A percentile compares a stretch with the other conserved stretches of the same genome.
Conservation (phyloP, 83 land plant species). For the Diphasiastrum complanatum region DNA sequence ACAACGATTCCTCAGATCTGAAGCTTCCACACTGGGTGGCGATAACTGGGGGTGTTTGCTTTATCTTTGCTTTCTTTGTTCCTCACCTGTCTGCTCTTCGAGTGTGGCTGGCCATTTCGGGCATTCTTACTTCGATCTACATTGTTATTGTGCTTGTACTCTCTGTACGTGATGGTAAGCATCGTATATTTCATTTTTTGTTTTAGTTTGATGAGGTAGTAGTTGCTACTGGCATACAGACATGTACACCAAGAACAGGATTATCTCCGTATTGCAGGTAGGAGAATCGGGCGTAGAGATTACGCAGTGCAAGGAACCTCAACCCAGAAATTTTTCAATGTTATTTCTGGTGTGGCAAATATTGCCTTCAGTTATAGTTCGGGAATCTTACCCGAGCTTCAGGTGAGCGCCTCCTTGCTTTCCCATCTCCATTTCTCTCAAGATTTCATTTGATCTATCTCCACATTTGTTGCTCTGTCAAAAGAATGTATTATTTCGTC, state of each 20-base stretch:
- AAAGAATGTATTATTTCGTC: neutral
- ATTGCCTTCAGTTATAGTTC: slow-evolving; percentile 31
- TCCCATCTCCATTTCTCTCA: neutral
- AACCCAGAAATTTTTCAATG: slow-evolving; percentile 30
- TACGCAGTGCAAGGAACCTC: slow-evolving; percentile 25
- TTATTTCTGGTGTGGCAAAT: slow-evolving; percentile 37
- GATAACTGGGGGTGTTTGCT: slow-evolving; percentile 29
- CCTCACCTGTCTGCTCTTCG: slow-evolving; percentile 43
- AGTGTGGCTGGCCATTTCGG: slow-evolving; percentile 32
- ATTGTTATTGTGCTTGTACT: slow-evolving; percentile 20
- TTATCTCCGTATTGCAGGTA: slow-evolving; percentile 17
- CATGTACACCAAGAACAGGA: neutral
- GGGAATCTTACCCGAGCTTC: slow-evolving; percentile 40
- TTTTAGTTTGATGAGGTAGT: too few relatives aligned
- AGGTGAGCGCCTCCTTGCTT: slow-evolving; percentile 18
- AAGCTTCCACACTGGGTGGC: slow-evolving; percentile 34
- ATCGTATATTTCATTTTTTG: neutral
- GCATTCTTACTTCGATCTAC: slow-evolving; percentile 23
- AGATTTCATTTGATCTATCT: neutral
- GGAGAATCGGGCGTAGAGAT: slow-evolving; percentile 2
- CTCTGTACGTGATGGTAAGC: slow-evolving; percentile 39
- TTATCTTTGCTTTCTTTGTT: slow-evolving; percentile 28
- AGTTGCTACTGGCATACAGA: too few relatives aligned
- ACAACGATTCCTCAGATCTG: slow-evolving; percentile 3
- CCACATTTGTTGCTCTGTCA: neutral